A percentile compares a stretch with the other conserved stretches of the same genome.
Conservation (phyloP, 495 filamentous ascomycete genomes). For the Trichoderma gamsii region DNA sequence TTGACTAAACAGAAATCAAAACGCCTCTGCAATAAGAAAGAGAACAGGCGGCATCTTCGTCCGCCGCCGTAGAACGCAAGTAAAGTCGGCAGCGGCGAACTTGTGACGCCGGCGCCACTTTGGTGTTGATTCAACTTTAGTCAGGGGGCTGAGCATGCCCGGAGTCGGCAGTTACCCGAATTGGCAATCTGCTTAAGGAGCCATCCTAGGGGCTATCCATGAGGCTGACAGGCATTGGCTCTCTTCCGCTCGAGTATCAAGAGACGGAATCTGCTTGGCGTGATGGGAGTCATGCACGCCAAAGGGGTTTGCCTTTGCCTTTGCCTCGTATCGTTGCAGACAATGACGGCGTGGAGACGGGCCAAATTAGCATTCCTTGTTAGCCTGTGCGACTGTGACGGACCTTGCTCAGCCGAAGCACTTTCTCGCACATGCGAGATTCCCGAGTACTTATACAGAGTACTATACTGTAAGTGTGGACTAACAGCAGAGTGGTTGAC, state of each 20-base stretch:
- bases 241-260: not conserved
- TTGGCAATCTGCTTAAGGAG: not conserved
- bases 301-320: not conserved
- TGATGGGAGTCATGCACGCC: not conserved
- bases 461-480: not conserved
- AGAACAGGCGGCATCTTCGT: not conserved
- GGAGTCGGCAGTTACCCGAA: not conserved
- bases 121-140: not conserved
- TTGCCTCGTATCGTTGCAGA: not conserved
- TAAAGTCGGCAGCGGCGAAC: not conserved
- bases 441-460: not conserved
- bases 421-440: not conserved
- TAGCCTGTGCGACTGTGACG: not conserved
- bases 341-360: not conserved
- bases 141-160: not conserved
- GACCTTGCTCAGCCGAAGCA: not conserved
- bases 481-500: not conserved
- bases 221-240: slow-evolving; percentile 7
- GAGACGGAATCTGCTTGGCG: not conserved
- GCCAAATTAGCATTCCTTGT: not conserved
- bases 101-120: slow-evolving; percentile 3
- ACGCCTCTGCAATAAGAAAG: not conserved
- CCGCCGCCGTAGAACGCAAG: not conserved
- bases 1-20: not conserved
- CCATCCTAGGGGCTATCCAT: slow-evolving; percentile 2